These are phyloP conservation scores for Thyridium curvatum DNA, from an alignment of 2,329 filamentous ascomycete species.

Conservation along the genomic window DNA sequence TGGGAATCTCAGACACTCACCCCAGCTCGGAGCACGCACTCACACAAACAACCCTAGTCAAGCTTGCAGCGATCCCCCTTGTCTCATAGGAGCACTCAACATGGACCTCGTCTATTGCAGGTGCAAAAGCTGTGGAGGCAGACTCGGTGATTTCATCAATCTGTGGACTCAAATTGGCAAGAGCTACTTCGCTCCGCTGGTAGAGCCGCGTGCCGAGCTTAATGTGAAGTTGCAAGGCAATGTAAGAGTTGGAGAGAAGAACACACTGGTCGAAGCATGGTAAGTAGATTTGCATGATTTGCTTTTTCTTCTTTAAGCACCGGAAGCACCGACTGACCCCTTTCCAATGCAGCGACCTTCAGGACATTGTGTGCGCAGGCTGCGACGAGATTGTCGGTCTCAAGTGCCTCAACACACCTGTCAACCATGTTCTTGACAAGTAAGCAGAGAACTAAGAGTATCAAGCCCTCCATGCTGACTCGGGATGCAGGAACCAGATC, in stretches of 20 bases:
- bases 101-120: slow-evolving; percentile 29
- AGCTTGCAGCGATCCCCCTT: too few species aligned
- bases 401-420: slow-evolving; percentile 22
- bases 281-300: slow-evolving; percentile 12
- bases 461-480: neutral
- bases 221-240: slow-evolving; percentile 15
- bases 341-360: slow-evolving; percentile 24
- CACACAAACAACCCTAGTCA: too few species aligned
- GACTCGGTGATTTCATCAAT: slow-evolving; percentile 25
- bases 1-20: too few species aligned
- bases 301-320: too few species aligned
- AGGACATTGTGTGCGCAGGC: slow-evolving; percentile 24
- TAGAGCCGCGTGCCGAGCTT: slow-evolving; percentile 14
- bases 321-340: neutral
- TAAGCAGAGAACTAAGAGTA: slow-evolving; percentile 13
- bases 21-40: too few species aligned
- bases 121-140: slow-evolving; percentile 24
- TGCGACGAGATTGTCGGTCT: slow-evolving; percentile 26
- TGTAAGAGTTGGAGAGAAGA: slow-evolving; percentile 20
- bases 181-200: slow-evolving; percentile 29
- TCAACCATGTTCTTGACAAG: slow-evolving; percentile 29
- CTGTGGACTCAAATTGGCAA: slow-evolving; percentile 33
- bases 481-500: slow-evolving; percentile 24
- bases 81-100: neutral
- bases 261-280: slow-evolving; percentile 29